Conservation (phyloP, 177 flowering plant species). For the Vitis hybrid region DNA sequence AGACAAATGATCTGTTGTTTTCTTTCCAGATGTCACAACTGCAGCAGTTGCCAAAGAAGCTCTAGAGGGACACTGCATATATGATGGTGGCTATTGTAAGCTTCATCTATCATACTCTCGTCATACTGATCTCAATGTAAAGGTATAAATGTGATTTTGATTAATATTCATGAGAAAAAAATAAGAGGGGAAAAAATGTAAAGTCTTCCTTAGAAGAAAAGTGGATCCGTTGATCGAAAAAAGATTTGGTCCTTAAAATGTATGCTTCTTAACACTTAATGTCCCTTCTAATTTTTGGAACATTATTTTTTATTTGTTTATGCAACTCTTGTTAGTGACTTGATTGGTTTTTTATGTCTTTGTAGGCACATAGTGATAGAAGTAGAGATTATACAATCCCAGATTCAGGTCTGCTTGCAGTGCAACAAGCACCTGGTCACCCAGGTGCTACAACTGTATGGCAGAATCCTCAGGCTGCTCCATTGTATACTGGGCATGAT, state of each 20-base stretch:
- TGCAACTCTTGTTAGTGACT: neutral
- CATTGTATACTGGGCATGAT: constrained; percentile 33
- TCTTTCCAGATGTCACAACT: constrained; percentile 57
- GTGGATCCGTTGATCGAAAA: constrained; percentile 20
- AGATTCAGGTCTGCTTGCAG: constrained; percentile 40
- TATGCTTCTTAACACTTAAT: constrained; percentile 43
- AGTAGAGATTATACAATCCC: constrained; percentile 87
- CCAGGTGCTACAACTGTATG: constrained; percentile 40
- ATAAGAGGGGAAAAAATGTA: constrained; percentile 6
- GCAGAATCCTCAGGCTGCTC: constrained; percentile 48
- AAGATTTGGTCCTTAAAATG: constrained; percentile 27
- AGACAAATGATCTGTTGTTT: constrained; percentile 5
- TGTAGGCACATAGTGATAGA: constrained; percentile 74
- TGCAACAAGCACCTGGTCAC: constrained; percentile 39
- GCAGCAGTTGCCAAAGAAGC: constrained; percentile 83
- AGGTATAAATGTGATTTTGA: constrained; percentile 65
- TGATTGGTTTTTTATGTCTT: neutral
- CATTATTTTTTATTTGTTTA: neutral
- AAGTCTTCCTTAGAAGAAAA: constrained; percentile 18
- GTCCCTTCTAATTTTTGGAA: neutral
- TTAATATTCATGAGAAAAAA: constrained; percentile 28
- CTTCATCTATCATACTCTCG: constrained; percentile 99
- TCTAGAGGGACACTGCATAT: constrained; percentile 93
- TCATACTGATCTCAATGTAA: constrained; percentile 98
- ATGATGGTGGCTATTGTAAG: constrained; percentile 99